These are phyloP conservation scores for Aspergillus sp. DNA, from an alignment of 2,329 filamentous ascomycete species.

Conservation along the genomic window DNA sequence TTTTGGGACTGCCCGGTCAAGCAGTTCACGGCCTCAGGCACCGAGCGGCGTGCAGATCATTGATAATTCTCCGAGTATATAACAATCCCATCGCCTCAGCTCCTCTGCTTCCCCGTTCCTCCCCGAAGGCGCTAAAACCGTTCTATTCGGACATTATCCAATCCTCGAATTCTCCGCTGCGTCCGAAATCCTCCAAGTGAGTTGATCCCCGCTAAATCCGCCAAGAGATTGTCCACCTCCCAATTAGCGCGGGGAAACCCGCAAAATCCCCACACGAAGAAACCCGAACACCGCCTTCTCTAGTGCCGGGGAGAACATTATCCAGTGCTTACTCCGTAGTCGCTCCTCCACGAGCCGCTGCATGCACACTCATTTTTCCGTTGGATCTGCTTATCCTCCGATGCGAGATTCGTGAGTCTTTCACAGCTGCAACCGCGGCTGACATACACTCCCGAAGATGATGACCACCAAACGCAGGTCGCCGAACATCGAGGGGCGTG, in stretches of 20 bases:
- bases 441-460: constrained; percentile 17
- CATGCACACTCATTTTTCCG: not conserved
- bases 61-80: no score
- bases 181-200: not conserved
- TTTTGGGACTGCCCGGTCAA: not conserved
- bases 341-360: not conserved
- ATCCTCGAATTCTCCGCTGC: not conserved
- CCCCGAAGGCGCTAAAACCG: no score
- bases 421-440: constrained; percentile 9
- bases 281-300: constrained; percentile 26
- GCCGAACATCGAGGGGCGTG: constrained; percentile 17
- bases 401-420: not conserved
- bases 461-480: constrained; percentile 28
- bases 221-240: constrained; percentile 4
- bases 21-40: not conserved
- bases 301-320: constrained; percentile 11
- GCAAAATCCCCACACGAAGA: constrained; percentile 16
- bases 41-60: not conserved
- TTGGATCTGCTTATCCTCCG: not conserved
- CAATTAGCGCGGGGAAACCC: constrained; percentile 18
- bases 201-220: not conserved
- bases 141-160: no score
- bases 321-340: not conserved
- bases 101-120: no score
- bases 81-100: no score